Base-by-base conservation (phyloP, 371 early-diverging fungal genomes). In the Actinomucor elegans region DNA sequence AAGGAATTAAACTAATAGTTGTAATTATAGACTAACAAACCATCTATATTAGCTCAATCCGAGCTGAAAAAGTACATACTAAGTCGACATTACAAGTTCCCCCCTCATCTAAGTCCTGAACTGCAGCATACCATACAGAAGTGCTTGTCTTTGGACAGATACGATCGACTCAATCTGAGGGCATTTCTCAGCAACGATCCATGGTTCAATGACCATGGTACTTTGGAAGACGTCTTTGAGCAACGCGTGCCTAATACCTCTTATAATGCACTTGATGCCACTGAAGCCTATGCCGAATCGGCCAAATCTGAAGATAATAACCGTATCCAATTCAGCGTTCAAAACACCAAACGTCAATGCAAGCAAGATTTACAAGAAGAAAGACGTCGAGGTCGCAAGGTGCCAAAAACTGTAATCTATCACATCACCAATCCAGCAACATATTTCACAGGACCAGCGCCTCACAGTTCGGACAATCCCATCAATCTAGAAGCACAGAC, bases 41-140 rank as follows among this genome's bases (percentile, higher is more conserved):
- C 20, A 26, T 3, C 3, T 3, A 31, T 15, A 23, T 29, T 38
- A 76, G 73, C 77, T 37, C 84, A 87, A 15, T 74, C 81, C 14
- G 88, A 88, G 48, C 71, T 89, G 26, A 87, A 84, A 69, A 68
- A 69, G 40, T 81, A 83, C 57, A 86, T 91, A 26, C 72, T 80
- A 15, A 73, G 75, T 12, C 83, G 84, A 2, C 69, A 70, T 20
- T 85, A 77, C 45, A 64, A 68, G 11, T 78, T 80, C 50, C 86
- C 88, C 0, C 20, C 61, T 7, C 44, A 43, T 7, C 58, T 84
- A 12, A 77, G 77, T 26, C 55, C 50, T 3, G 79, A 61, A 33
- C 48, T 82, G 9, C 77, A 76, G 28, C 15, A 66, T 2, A 82
- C 80, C 0, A 80, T 84, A 27, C 64, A 60, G 7, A 84, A 81